Evolutionary conservation across 2,329 filamentous ascomycete species (phyloP), one percentile per base, ranked within the genome.

Genomic region (Botrytis porri): DNA sequence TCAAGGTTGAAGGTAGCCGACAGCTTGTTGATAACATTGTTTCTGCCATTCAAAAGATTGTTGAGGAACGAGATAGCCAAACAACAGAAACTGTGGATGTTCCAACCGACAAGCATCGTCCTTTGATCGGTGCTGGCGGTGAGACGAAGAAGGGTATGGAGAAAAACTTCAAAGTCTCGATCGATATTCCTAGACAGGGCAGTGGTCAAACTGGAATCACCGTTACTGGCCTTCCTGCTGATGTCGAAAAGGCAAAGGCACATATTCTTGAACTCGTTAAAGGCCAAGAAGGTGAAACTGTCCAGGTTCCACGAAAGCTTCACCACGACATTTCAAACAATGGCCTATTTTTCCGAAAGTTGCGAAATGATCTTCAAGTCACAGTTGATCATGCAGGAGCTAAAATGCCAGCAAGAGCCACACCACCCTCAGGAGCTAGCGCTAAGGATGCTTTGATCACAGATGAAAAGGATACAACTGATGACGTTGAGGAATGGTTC

Each of bases 121-220:
- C 93, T 14, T 87, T 99, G 37, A 98, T 99, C 80, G 96, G 96
- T 60, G 93, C 94, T 73, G 94, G 94, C 75, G 96, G 97, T 76
- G 94, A 97, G 77, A 90, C 90, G 66, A 93, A 97, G 82, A 92
- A 93, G 76, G 88, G 92, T 76, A 87, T 99, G 39, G 96, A 99
- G 85, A 87, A 91, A 54, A 89, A 95, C 80, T 97, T 98, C 84
- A 90, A 89, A 73, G 91, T 99, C 70, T 90, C 91, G 12, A 89
- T 99, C 75, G 95, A 98, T 79, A 92, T 99, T 74, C 96, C 96
- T 35, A 92, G 94, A 78, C 94, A 97, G 83, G 94, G 94, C 60
- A 92, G 92, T 75, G 91, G 90, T 70, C 91, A 93, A 78, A 95
- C 93, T 32, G 92, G 91, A 74, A 90, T 99, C 80, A 98, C 95